phyloP scores from a whole-genome alignment of 768 basidiomycete species.

The Boletellus ananiceps region DNA sequence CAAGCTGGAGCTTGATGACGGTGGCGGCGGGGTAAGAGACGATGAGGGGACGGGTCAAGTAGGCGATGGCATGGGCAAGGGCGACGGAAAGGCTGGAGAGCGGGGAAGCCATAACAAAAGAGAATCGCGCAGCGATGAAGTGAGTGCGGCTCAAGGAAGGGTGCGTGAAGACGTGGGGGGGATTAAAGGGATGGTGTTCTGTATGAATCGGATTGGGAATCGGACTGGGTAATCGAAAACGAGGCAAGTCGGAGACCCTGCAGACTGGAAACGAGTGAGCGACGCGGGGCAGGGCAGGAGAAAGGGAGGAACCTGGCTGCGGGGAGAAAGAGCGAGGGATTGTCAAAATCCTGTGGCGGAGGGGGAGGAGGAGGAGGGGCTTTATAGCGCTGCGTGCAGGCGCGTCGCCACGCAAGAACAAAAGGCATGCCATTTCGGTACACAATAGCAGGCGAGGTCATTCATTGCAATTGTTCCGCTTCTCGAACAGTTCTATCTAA shows the following conservation, averaged over 20 bases:
- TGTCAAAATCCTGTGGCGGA: slow-evolving; percentile 34
- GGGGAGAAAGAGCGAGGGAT: slow-evolving; percentile 22
- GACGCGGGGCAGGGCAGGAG: background rate
- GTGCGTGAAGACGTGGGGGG: slow-evolving; percentile 25
- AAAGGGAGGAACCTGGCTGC: slow-evolving; percentile 28
- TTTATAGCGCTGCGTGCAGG: slow-evolving; percentile 25
- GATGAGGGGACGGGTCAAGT: slow-evolving; percentile 64
- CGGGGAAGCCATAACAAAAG: slow-evolving; percentile 26
- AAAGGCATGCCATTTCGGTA: slow-evolving; percentile 30
- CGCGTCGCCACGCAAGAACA: slow-evolving; percentile 34
- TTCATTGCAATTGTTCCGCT: slow-evolving; percentile 22
- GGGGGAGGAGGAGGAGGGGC: background rate
- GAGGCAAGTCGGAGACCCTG: slow-evolving; percentile 12
- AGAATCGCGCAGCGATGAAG: slow-evolving; percentile 32
- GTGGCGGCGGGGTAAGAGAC: slow-evolving; percentile 53
- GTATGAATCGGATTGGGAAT: slow-evolving; percentile 23
- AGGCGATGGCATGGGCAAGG: slow-evolving; percentile 69
- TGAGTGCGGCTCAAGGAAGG: slow-evolving; percentile 18
- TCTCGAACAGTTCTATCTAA: slow-evolving; percentile 10
- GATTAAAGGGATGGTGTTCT: background rate
- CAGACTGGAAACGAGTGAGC: slow-evolving; percentile 26
- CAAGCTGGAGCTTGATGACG: slow-evolving; percentile 63
- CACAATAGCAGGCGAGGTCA: slow-evolving; percentile 26
- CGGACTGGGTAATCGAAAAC: slow-evolving; percentile 22
- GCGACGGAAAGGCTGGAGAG: slow-evolving; percentile 57